Percentiles rank a stretch among this genome's conserved stretches.
Evolutionary conservation across 1,139 yeast species (phyloP).

Genomic region (Saccharomycopsis crataegensis): DNA sequence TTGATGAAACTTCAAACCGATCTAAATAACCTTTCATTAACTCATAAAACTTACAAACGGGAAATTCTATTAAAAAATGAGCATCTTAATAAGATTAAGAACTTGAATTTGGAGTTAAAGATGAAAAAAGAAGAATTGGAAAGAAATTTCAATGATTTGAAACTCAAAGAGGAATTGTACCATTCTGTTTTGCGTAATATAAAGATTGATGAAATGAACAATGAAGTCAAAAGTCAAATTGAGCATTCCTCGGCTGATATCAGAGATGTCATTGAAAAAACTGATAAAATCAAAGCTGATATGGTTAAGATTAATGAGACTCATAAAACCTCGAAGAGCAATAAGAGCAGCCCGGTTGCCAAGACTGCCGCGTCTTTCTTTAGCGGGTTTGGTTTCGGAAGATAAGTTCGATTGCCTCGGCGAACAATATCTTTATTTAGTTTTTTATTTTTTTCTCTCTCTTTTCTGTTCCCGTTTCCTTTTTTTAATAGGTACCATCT

Average conservation of each 20-base stretch:
- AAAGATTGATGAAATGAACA: conserved; percentile 14
- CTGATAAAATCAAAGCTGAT: background rate
- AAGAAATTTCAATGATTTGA: conserved; percentile 8
- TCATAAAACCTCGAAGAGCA: background rate
- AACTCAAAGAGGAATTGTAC: conserved; percentile 15
- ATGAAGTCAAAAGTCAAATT: conserved; percentile 15
- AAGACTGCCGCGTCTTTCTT: conserved; percentile 5
- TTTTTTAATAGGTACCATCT: background rate
- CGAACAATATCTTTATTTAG: background rate
- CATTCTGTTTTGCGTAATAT: conserved; percentile 12
- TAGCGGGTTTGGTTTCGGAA: conserved; percentile 13
- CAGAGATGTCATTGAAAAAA: conserved; percentile 7
- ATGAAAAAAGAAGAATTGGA: conserved; percentile 10
- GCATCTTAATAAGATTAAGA: conserved; percentile 11
- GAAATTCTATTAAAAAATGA: conserved; percentile 16
- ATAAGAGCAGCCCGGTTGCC: background rate
- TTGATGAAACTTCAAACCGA: conserved; percentile 17
- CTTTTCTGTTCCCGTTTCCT: background rate
- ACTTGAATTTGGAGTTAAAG: conserved; percentile 15
- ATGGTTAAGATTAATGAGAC: background rate
- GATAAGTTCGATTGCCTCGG: background rate
- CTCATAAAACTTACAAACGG: conserved; percentile 17
- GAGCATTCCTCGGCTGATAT: conserved; percentile 9
- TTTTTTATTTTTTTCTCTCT: background rate
- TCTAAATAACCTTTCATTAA: conserved; percentile 15